Evolutionary conservation across 2,329 filamentous ascomycete genomes (phyloP), one percentile per base, ranked within the genome.

Genomic region (Xylaria sp.): DNA sequence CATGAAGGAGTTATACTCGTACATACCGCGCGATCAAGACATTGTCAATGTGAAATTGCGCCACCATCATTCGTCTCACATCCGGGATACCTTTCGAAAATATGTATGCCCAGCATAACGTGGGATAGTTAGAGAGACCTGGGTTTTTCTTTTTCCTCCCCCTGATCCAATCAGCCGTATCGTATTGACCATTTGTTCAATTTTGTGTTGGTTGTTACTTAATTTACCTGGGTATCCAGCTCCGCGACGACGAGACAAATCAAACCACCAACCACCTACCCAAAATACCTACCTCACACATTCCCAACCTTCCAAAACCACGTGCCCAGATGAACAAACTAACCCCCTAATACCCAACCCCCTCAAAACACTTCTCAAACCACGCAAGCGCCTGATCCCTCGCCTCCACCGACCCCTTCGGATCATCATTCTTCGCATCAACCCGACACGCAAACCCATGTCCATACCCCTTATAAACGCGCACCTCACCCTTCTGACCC

Each of bases 371-470:
- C 54, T 67, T 70, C 44, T 65, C 67, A 50, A 74, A 71, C 69
- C 71, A 73, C 9, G 66, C 64, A 23, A 72, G 59, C 5, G 67
- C 69, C 59, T 74, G 72, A 13, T 70, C 67, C 58, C 72, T 68
- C 8, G 70, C 68, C 18, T 68, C 66, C 39, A 64, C 63, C 30
- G 67, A 69, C 42, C 66, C 67, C 23, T 63, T 63, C 30, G 66
- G 65, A 35, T 68, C 62, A 19, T 64, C 66, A 30, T 66, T 65
- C 18, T 50, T 51, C 1, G 63, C 57, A 47, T 71, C 69, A 42
- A 62, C 66, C 46, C 71, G 66, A 35, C 70, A 61, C 10, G 69
- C 70, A 61, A 80, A 80, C 0, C 76, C 78, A 64, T 80, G 77
- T 1, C 71, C 72, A 11, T 72, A 72, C 10, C 73, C 71, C 8